These are phyloP conservation scores for Acacia concinna DNA, from an alignment of 331 rosid species.

Conservation along the genomic window DNA sequence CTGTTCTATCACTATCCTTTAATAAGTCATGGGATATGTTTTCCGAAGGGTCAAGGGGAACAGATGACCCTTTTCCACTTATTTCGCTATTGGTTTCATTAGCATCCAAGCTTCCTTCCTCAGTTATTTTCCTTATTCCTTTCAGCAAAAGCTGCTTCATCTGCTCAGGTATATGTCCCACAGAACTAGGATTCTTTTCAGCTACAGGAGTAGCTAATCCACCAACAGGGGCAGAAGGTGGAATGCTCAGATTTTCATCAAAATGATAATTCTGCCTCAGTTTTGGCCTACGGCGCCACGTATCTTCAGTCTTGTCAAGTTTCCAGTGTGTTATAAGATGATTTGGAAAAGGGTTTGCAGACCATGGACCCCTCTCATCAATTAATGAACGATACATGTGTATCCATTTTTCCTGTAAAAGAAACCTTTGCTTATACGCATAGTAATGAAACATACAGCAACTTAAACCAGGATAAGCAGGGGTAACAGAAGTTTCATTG, in stretches of 20 bases:
- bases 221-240: conserved; percentile 50
- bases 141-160: conserved; percentile 85
- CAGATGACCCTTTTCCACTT: conserved; percentile 49
- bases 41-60: conserved; percentile 57
- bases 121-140: conserved; percentile 84
- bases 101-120: conserved; percentile 70
- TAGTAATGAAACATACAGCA: conserved; percentile 22
- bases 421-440: conserved; percentile 30
- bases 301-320: conserved; percentile 93
- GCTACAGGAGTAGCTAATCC: conserved; percentile 47
- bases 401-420: conserved; percentile 90
- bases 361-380: conserved; percentile 99
- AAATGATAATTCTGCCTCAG: conserved; percentile 85
- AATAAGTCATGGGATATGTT: conserved; percentile 52
- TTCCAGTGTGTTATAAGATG: conserved; percentile 75
- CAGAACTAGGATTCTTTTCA: conserved; percentile 67
- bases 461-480: conserved; percentile 14
- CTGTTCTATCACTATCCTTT: conserved; percentile 67
- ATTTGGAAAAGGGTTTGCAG: conserved; percentile 83
- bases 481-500: background rate
- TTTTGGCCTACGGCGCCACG: conserved; percentile 87
- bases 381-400: conserved; percentile 93
- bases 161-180: conserved; percentile 90
- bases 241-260: conserved; percentile 83
- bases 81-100: conserved; percentile 61